A percentile compares a stretch with the other conserved stretches of the same genome.
These are phyloP conservation scores for Lentithecium fluviatile DNA, from an alignment of 495 filamentous ascomycete genomes.

Conservation along the genomic window DNA sequence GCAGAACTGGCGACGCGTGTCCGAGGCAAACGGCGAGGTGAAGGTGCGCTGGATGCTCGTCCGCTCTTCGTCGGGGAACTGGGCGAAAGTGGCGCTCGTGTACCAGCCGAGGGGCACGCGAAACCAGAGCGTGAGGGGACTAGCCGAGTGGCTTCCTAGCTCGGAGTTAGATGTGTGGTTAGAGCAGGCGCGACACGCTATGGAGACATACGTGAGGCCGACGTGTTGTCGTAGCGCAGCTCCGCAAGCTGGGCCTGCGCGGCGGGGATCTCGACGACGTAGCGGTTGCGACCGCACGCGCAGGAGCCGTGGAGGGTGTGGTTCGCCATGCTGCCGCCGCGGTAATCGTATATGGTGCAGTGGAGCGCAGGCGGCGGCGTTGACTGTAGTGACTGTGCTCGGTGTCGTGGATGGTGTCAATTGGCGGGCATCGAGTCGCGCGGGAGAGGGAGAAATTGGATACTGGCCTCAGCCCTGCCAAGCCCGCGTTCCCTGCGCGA, in stretches of 20 bases:
- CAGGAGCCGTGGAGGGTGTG: slow-evolving; percentile 67
- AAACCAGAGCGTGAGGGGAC: slow-evolving; percentile 74
- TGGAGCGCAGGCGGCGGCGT: too few relatives aligned
- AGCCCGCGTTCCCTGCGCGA: too few relatives aligned
- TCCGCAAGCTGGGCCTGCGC: slow-evolving; percentile 55
- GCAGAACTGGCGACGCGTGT: slow-evolving; percentile 72
- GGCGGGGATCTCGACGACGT: slow-evolving; percentile 66
- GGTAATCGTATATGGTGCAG: not conserved
- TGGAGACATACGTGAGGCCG: slow-evolving; percentile 60
- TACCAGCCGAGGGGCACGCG: slow-evolving; percentile 77
- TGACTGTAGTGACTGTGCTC: too few relatives aligned
- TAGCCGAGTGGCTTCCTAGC: slow-evolving; percentile 62
- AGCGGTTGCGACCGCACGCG: slow-evolving; percentile 81
- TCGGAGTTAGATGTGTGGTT: slow-evolving; percentile 1
- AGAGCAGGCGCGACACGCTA: not conserved
- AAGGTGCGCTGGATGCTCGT: slow-evolving; percentile 69
- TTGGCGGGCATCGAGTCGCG: too few relatives aligned
- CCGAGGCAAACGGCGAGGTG: slow-evolving; percentile 54
- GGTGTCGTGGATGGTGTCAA: too few relatives aligned
- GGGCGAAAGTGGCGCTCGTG: slow-evolving; percentile 66
- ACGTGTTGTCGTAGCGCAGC: slow-evolving; percentile 67
- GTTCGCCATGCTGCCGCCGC: not conserved
- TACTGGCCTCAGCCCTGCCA: too few relatives aligned
- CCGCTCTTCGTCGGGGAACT: slow-evolving; percentile 76
- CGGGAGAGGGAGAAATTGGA: too few relatives aligned